These are phyloP conservation scores for Colletotrichum orchidophilum DNA, from an alignment of 2,329 filamentous ascomycete species.

Conservation along the genomic window DNA sequence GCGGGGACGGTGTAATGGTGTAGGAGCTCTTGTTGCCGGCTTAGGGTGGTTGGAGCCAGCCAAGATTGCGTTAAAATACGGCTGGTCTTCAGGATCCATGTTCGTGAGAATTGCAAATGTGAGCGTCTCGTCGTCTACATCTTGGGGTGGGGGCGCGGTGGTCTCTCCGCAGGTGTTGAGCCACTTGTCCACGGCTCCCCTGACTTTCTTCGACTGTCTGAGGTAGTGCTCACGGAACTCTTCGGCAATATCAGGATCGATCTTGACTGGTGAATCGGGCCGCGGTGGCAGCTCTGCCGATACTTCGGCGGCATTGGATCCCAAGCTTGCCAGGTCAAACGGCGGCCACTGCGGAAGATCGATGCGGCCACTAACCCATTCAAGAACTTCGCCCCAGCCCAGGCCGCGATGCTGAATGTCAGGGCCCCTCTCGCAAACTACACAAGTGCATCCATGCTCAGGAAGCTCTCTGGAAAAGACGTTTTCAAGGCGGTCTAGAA, in stretches of 20 bases:
- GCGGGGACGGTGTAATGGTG: slow-evolving; percentile 71
- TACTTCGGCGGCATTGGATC: slow-evolving; percentile 65
- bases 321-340: slow-evolving; percentile 75
- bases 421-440: slow-evolving; percentile 77
- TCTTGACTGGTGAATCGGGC: slow-evolving; percentile 72
- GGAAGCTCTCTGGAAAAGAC: slow-evolving; percentile 95
- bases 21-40: slow-evolving; percentile 70
- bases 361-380: slow-evolving; percentile 88
- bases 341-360: slow-evolving; percentile 91
- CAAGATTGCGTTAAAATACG: slow-evolving; percentile 84
- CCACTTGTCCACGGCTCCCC: slow-evolving; percentile 91
- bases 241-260: slow-evolving; percentile 93
- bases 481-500: slow-evolving; percentile 90
- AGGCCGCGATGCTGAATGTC: slow-evolving; percentile 73
- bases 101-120: slow-evolving; percentile 94
- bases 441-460: slow-evolving; percentile 82
- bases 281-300: slow-evolving; percentile 69
- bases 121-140: slow-evolving; percentile 93
- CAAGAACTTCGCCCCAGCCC: slow-evolving; percentile 95
- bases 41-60: slow-evolving; percentile 67
- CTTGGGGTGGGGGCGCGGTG: slow-evolving; percentile 79
- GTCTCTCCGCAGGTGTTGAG: slow-evolving; percentile 81
- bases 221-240: slow-evolving; percentile 94
- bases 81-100: slow-evolving; percentile 77
- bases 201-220: slow-evolving; percentile 90